Conservation (phyloP, 2,329 filamentous ascomycete species). For the Akanthomyces lecanii region DNA sequence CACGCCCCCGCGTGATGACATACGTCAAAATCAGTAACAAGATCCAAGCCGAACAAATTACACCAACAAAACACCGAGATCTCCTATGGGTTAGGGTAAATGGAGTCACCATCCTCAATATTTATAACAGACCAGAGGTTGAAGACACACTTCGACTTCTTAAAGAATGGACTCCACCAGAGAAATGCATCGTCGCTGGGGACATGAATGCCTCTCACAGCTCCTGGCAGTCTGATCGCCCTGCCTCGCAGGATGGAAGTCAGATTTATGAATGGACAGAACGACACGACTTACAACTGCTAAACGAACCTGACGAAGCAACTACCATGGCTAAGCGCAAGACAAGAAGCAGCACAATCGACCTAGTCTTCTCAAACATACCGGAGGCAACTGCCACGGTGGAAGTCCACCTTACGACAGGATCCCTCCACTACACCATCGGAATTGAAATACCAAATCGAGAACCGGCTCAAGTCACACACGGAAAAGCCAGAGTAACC, state of each 20-base stretch:
- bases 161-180: neutral
- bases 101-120: neutral
- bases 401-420: too few relatives aligned
- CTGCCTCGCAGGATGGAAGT: neutral
- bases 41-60: neutral
- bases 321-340: too few relatives aligned
- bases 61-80: neutral
- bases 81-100: neutral
- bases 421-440: neutral
- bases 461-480: too few relatives aligned
- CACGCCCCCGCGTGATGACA: neutral
- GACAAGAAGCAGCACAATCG: too few relatives aligned
- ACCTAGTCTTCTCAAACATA: too few relatives aligned
- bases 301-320: too few relatives aligned
- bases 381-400: too few relatives aligned
- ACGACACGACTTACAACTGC: neutral
- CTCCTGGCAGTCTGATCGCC: neutral
- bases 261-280: neutral
- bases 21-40: slow-evolving; percentile 1
- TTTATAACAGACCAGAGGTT: neutral
- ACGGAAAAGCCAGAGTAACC: too few relatives aligned
- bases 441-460: too few relatives aligned
- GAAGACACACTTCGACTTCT: neutral
- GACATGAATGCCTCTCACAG: neutral
- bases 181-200: neutral